phyloP scores from a whole-genome alignment of 306 rosid genomes.

The Macrotyloma uniflorum region DNA sequence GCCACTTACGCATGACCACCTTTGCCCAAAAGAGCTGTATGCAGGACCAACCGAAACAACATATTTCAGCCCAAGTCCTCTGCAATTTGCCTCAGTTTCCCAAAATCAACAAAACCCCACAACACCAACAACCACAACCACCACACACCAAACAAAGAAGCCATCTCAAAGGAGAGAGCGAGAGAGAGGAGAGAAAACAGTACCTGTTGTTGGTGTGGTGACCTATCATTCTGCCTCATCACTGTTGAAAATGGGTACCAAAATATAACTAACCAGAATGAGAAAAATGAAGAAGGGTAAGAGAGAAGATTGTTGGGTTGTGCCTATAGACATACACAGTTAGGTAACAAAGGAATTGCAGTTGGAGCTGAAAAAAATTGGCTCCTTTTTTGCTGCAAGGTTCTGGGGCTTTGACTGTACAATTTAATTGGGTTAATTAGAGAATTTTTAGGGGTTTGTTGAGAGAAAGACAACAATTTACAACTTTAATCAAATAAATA shows the following conservation, averaged over 20 bases:
- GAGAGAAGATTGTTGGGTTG: neutral
- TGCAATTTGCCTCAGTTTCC: slow-evolving; percentile 65
- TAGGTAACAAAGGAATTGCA: neutral
- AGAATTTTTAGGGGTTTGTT: slow-evolving; percentile 18
- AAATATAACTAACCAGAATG: slow-evolving; percentile 11
- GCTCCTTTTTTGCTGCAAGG: neutral
- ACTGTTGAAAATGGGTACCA: slow-evolving; percentile 34
- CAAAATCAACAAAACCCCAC: slow-evolving; percentile 51
- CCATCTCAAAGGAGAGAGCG: neutral
- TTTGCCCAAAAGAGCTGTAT: slow-evolving; percentile 91
- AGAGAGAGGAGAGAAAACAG: neutral
- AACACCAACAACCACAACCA: slow-evolving; percentile 22
- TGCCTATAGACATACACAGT: neutral
- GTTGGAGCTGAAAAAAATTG: slow-evolving; percentile 31
- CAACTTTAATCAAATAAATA: neutral
- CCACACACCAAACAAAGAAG: neutral
- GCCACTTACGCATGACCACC: slow-evolving; percentile 85
- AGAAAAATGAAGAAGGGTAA: slow-evolving; percentile 24
- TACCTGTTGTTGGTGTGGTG: slow-evolving; percentile 61
- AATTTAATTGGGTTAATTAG: neutral
- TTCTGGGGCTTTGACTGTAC: slow-evolving; percentile 16
- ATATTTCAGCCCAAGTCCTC: slow-evolving; percentile 85
- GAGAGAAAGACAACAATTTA: neutral
- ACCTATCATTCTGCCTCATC: slow-evolving; percentile 56
- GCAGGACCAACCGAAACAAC: slow-evolving; percentile 92